phyloP scores from a whole-genome alignment of 2,329 filamentous ascomycete genomes.

The Aureobasidium pullulans region DNA sequence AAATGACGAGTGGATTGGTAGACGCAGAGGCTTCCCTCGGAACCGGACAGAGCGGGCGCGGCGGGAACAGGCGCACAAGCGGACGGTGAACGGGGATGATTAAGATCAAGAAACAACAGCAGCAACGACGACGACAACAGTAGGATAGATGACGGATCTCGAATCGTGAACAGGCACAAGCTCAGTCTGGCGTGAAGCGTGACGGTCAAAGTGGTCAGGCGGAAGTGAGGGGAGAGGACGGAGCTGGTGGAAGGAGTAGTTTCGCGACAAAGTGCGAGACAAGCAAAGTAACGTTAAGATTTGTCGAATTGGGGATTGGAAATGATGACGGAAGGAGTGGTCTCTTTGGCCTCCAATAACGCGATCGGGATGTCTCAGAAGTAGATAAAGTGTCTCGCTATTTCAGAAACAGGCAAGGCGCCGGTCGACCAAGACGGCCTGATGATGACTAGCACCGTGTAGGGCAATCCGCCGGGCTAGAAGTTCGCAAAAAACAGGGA shows the following conservation, averaged over 20 bases:
- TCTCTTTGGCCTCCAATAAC: neutral
- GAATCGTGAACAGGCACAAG: neutral
- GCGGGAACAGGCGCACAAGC: constrained; percentile 8
- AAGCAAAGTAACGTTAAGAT: constrained; percentile 10
- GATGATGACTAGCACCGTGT: neutral
- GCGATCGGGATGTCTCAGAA: constrained; percentile 13
- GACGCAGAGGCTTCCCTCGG: constrained; percentile 3
- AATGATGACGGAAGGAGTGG: neutral
- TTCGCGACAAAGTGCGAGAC: constrained; percentile 9
- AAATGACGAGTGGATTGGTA: constrained; percentile 11
- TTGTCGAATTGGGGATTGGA: neutral
- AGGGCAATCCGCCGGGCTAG: constrained; percentile 5
- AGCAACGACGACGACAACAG: neutral
- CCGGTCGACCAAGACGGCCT: constrained; percentile 5
- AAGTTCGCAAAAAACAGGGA: constrained; percentile 2
- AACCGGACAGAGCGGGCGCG: neutral
- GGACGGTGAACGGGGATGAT: neutral
- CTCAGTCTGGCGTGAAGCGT: neutral
- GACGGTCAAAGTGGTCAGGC: neutral
- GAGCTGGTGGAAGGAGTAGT: neutral
- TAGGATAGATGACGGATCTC: neutral
- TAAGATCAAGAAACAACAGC: constrained; percentile 1
- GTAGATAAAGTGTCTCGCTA: constrained; percentile 12
- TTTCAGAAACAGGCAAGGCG: constrained; percentile 8
- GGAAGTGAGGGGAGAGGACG: neutral